A percentile compares a stretch with the other conserved stretches of the same genome.
Conservation (phyloP, 176 grass and related monocot species). For the Musa beccarii region DNA sequence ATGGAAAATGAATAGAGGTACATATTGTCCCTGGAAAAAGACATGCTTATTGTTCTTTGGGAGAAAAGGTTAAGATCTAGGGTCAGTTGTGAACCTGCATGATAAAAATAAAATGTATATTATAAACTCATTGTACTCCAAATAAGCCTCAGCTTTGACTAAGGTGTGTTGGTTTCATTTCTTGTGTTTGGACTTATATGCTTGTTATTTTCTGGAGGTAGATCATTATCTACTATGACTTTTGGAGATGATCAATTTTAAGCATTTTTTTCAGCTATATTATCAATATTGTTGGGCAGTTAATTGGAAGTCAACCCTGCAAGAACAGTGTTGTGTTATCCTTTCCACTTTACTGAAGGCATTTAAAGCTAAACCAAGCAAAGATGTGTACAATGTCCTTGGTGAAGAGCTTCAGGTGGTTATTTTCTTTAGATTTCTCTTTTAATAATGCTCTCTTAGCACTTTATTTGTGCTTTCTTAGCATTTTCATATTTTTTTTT, state of each 20-base stretch:
- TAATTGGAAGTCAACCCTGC: conserved; percentile 46
- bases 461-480: background rate
- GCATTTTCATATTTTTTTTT: conserved; percentile 13
- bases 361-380: conserved; percentile 41
- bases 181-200: no score
- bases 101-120: no score
- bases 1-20: no score
- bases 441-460: background rate
- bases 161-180: no score
- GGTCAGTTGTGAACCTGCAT: no score
- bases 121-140: no score
- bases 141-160: no score
- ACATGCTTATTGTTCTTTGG: no score
- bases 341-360: conserved; percentile 61
- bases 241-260: background rate
- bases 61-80: no score
- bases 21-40: no score
- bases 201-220: no score
- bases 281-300: conserved; percentile 68
- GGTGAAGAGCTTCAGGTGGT: conserved; percentile 85
- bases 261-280: conserved; percentile 69
- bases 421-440: conserved; percentile 11
- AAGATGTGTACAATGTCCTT: conserved; percentile 50
- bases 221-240: no score
- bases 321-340: conserved; percentile 72